phyloP scores from a whole-genome alignment of 2,329 filamentous ascomycete genomes.

The Cercospora citrullina region DNA sequence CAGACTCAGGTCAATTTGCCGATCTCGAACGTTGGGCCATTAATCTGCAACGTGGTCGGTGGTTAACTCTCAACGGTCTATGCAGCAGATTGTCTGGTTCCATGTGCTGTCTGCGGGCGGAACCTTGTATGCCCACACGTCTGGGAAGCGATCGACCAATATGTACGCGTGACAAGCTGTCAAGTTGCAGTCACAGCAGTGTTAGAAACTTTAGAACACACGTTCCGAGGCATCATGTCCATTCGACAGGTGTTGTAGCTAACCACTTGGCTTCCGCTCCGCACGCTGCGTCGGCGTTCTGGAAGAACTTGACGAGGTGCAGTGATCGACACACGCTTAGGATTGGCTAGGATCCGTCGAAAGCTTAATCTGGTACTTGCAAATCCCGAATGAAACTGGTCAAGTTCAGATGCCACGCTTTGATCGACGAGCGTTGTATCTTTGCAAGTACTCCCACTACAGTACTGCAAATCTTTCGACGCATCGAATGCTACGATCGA shows the following conservation, averaged over 20 bases:
- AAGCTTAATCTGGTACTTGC: constrained; percentile 1
- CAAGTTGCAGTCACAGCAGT: not conserved
- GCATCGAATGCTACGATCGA: not conserved
- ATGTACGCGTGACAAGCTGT: not conserved
- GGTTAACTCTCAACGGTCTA: not conserved
- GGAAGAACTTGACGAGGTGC: not conserved
- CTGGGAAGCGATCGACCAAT: not conserved
- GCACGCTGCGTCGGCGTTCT: not conserved
- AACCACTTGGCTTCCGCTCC: not conserved
- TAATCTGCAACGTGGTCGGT: not conserved
- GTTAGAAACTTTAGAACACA: not conserved
- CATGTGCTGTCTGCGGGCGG: not conserved
- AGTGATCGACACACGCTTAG: not conserved
- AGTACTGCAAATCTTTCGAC: not conserved
- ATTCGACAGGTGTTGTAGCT: not conserved
- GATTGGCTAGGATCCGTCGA: not conserved
- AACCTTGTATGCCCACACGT: not conserved
- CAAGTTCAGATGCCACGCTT: constrained; percentile 3
- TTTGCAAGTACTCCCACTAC: not conserved
- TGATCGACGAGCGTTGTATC: constrained; percentile 3
- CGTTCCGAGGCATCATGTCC: not conserved
- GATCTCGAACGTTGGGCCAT: not conserved
- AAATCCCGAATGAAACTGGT: constrained; percentile 11
- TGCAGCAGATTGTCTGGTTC: not conserved
- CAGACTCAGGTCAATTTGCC: not conserved